Evolutionary conservation across 2,329 filamentous ascomycete genomes (phyloP).

Genomic region (Pestalotiopsis sp.): DNA sequence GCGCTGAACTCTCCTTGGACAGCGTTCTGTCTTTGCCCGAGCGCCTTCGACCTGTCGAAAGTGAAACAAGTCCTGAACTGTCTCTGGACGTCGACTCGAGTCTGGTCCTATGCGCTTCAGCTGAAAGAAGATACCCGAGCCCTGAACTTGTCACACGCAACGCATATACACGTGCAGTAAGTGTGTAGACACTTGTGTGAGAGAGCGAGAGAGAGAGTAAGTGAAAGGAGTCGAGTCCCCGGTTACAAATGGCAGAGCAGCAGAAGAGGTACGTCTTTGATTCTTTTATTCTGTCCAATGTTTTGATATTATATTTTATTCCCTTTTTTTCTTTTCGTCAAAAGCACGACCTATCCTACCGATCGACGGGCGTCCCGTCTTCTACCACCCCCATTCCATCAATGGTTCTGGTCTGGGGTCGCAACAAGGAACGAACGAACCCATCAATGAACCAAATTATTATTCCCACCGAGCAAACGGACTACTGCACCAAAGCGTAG

Average conservation of each 20-base stretch:
- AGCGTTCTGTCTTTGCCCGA: not conserved
- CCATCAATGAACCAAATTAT: not conserved
- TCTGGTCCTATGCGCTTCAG: not conserved
- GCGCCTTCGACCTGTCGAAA: not conserved
- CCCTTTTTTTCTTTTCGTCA: not conserved
- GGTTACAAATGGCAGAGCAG: not conserved
- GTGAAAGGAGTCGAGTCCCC: no score
- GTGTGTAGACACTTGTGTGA: not conserved
- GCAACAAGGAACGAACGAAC: not conserved
- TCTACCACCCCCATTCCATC: not conserved
- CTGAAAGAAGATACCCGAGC: not conserved
- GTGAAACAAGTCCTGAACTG: not conserved
- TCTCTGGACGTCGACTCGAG: not conserved
- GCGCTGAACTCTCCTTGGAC: not conserved
- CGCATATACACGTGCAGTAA: not conserved
- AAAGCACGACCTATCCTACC: not conserved
- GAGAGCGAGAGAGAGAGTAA: no score
- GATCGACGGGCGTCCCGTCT: not conserved
- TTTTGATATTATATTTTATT: not conserved
- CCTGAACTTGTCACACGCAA: not conserved
- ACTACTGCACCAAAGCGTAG: not conserved
- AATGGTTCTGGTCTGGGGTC: not conserved
- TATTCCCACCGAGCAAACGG: not conserved
- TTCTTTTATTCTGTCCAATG: not conserved
- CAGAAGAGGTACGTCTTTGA: not conserved